Base-by-base conservation (phyloP, 2,329 filamentous ascomycete genomes). In the Cladosporium sp. region DNA sequence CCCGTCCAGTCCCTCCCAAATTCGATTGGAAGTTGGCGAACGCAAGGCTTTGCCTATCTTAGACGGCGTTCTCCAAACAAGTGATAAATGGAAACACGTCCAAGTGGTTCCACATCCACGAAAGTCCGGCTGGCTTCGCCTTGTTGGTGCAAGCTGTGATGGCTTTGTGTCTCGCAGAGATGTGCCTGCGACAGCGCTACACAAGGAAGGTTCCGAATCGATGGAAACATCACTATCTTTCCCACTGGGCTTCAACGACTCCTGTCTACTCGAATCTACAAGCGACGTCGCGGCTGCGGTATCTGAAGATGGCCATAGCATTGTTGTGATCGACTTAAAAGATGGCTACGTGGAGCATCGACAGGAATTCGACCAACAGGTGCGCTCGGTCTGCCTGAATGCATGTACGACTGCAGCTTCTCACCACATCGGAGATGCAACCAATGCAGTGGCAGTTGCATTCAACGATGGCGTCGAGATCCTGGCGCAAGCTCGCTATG, bases 281-380 rank as follows among this genome's bases (percentile, higher is more conserved):
- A 64, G 66, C 26, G 68, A 71, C 11, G 67, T 75, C 34, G 72
- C 71, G 32, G 72, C 68, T 32, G 11, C 74, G n/a, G 63, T 67
- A 15, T 71, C 70, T 11, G 24, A 47, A 1, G 67, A 72, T 47
- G 36, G 70, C 4, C 68, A 64, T 3, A 65, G 68, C 11, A 59
- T 76, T 0, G 62, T 66, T 15, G 67, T 76, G n/a, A 58, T 75
- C 24, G 73, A 75, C 47, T 62, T 74, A 7, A 70, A 64, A 11
- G 71, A 73, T 54, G 74, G 75, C 52, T 76, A 74, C 58, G 65
- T 76, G 11, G 75, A 76, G 67, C 70, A 75, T 64, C 61, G 63
- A 14, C 70, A 71, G 54, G 41, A 36, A 15, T 64, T 71, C 5
- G 68, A 15, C 18, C 30, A 64, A 14, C 28, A 28, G 4, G 36